Evolutionary conservation across 2,329 filamentous ascomycete species (phyloP), one percentile per base, ranked within the genome.

Genomic region (Beauveria scarabaeidicola): DNA sequence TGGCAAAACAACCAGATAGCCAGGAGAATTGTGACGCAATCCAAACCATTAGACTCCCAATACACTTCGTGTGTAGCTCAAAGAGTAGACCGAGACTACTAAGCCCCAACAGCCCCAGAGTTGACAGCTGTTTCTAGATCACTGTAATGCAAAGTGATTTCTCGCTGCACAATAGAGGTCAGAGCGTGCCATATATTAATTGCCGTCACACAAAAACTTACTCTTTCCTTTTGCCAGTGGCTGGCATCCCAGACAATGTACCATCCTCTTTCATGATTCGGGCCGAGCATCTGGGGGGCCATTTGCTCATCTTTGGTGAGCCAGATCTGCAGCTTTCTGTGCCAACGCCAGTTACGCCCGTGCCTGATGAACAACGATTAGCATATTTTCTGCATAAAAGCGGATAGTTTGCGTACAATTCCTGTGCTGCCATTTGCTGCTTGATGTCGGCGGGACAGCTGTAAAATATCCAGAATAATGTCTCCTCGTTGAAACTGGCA

Each of bases 391-490:
- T 38, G 38, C 25, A n/a, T 25, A 19, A 36, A 19, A 17, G 10
- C 1, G 11, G 5, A 9, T 17, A 11, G 3, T n/a, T 27, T n/a
- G 64, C 82, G 72, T 73, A 87, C 83, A 88, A 74, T 68, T 87
- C 83, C 44, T 79, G 74, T 0, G 85, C 84, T 3, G 85, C 85
- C 72, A 85, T 74, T 52, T 84, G 80, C 68, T 88, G 85, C 69
- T 85, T 83, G 40, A 81, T 68, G 66, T 87, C 84, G 48, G 79
- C 76, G 8, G 85, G 82, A 61, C 82, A 85, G 70, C 81, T 85
- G 70, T 88, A 87, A 67, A 88, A 88, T 64, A 88, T 87, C 79
- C 82, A 86, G 70, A 88, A 83, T 52, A 88, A 72, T 0, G 85
- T 86, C 70, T 88, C 85, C 63, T 88, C 85, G 64, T 86, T 87